Evolutionary conservation across 441 rosid genomes (phyloP).

Genomic region (Flueggea neowawraea): DNA sequence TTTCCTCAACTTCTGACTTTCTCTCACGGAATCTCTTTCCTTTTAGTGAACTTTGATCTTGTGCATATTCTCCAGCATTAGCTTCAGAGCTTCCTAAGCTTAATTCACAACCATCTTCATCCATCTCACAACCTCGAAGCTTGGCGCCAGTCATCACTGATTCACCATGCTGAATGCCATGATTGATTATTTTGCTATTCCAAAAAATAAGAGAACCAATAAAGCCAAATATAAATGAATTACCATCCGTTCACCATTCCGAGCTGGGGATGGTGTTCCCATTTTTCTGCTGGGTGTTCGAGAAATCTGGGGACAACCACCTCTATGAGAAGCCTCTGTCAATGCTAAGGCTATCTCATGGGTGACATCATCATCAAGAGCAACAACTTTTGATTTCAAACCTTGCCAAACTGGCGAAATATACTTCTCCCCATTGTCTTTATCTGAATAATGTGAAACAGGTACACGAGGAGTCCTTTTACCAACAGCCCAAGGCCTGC

Average conservation of each 20-base stretch:
- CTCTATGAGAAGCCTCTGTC: conserved; percentile 68
- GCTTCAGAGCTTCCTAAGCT: conserved; percentile 68
- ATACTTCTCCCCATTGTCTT: conserved; percentile 48
- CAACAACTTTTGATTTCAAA: conserved; percentile 44
- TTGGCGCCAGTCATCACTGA: conserved; percentile 65
- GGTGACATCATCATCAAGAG: conserved; percentile 58
- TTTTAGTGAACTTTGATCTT: conserved; percentile 36
- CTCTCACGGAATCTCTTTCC: conserved; percentile 44
- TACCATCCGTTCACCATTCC: conserved; percentile 63
- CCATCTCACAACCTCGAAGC: conserved; percentile 55
- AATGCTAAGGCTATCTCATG: conserved; percentile 71
- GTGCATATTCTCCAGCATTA: conserved; percentile 36
- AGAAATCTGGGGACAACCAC: conserved; percentile 67
- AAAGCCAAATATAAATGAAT: conserved; percentile 12
- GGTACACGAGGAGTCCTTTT: conserved; percentile 96
- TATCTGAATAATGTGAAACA: conserved; percentile 50
- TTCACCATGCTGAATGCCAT: conserved; percentile 52
- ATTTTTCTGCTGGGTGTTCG: conserved; percentile 40
- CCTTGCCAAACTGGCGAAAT: conserved; percentile 60
- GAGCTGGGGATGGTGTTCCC: conserved; percentile 44
- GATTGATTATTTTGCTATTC: conserved; percentile 19
- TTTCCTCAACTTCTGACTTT: conserved; percentile 48
- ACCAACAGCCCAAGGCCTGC: conserved; percentile 74
- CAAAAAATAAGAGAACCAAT: not conserved
- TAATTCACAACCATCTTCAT: conserved; percentile 66